A percentile compares a stretch with the other conserved stretches of the same genome.
phyloP scores from a whole-genome alignment of 306 rosid genomes.

The Elaeagnus macrophylla region DNA sequence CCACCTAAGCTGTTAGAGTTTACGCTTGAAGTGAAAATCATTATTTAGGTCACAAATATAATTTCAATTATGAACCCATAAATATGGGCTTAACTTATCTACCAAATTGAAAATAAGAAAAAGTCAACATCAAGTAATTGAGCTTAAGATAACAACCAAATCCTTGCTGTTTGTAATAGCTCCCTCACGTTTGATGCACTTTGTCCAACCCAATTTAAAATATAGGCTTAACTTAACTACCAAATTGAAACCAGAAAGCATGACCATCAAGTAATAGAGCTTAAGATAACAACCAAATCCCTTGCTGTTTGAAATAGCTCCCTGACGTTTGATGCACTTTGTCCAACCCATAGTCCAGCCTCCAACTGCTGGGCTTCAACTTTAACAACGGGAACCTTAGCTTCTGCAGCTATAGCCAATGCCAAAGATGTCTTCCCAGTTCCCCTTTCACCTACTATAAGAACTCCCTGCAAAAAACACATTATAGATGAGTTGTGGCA shows the following conservation, averaged over 20 bases:
- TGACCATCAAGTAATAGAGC: conserved; percentile 15
- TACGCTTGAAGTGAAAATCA: not conserved
- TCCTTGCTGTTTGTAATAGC: conserved; percentile 92
- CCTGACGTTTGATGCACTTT: conserved; percentile 93
- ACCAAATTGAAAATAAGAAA: not conserved
- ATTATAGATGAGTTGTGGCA: conserved; percentile 9
- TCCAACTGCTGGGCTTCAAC: conserved; percentile 85
- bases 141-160: conserved; percentile 57
- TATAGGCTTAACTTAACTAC: not conserved
- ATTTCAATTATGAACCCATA: not conserved
- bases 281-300: conserved; percentile 69
- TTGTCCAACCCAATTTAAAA: conserved; percentile 99
- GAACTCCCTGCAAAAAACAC: conserved; percentile 68
- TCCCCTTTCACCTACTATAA: conserved; percentile 97
- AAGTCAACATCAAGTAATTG: conserved; percentile 14
- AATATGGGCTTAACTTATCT: not conserved
- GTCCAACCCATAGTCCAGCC: conserved; percentile 99
- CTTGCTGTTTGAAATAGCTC: conserved; percentile 96
- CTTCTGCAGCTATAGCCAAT: conserved; percentile 94
- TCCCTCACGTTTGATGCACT: conserved; percentile 97
- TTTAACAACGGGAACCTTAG: conserved; percentile 89
- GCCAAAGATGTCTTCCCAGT: conserved; percentile 97
- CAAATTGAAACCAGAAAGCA: conserved; percentile 6
- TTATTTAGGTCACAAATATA: not conserved
- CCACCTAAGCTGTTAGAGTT: too few relatives aligned